phyloP scores from a whole-genome alignment of 306 rosid genomes.

The Hylodesmum podocarpum region DNA sequence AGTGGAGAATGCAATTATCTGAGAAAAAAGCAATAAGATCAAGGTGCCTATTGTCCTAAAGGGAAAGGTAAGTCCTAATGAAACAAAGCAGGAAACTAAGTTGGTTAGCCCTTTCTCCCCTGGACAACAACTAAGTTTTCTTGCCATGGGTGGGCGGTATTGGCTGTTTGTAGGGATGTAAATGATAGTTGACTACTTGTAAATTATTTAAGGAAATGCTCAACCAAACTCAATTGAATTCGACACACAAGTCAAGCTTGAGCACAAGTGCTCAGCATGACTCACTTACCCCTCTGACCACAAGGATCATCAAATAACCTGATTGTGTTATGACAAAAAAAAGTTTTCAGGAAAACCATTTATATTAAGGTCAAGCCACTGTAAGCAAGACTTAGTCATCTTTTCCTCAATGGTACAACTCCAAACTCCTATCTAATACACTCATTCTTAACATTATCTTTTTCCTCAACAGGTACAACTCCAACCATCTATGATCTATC shows the following conservation, averaged over 20 bases:
- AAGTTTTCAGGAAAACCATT: neutral
- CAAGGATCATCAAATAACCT: neutral
- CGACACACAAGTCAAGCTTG: neutral
- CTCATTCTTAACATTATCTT: too few species aligned
- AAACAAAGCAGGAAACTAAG: neutral
- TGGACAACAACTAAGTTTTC: neutral
- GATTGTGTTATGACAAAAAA: neutral
- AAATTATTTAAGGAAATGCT: neutral
- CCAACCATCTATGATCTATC: neutral
- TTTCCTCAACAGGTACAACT: neutral
- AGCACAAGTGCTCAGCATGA: neutral
- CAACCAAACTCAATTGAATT: neutral
- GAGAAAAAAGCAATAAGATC: neutral
- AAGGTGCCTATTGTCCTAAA: neutral
- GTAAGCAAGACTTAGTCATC: neutral
- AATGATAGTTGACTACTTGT: neutral
- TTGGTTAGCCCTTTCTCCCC: neutral
- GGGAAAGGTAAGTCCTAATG: neutral
- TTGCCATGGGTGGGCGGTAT: neutral
- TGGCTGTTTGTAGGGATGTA: neutral
- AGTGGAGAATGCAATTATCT: neutral
- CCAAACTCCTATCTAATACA: neutral
- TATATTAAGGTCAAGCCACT: neutral
- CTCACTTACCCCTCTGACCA: neutral
- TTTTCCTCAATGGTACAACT: neutral